Evolutionary conservation across 1,284 basidiomycete species (phyloP), one percentile per base, ranked within the genome.

Genomic region (Ceraceosorus guamensis): DNA sequence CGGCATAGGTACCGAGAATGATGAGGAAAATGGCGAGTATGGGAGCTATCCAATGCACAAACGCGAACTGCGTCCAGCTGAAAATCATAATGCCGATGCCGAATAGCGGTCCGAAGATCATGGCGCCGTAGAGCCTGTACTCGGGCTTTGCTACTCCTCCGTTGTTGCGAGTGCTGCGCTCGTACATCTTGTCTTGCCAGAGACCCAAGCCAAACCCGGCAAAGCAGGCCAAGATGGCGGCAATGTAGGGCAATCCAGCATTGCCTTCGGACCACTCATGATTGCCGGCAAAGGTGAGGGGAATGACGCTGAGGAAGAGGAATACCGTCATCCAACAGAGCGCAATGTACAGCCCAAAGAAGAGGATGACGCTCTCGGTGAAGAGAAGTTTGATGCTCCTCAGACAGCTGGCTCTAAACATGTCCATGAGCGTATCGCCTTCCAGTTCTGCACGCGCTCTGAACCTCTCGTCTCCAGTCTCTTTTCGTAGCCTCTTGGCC

Each of bases 211-310:
- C 70, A 55, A 64, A 74, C 2, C 70, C 73, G 52, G 75, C 41
- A 63, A 76, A 70, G 63, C 71, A 75, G 7, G 70, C 76, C 14
- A 67, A 49, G 41, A 65, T 46, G 37, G 73, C 68, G 10, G 70
- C 63, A 54, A 76, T 63, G 67, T 76, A 75, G 32, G 76, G 65
- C 6, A 77, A 62, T 37, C 76, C 76, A n/a, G 58, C 62, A 52
- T 71, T 73, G 13, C 76, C 76, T 39, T 70, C 71, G 37, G 60
- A 57, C 74, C 75, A 77, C 50, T 70, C 69, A 64, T 71, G 75
- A 53, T 74, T 75, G 37, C 68, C 67, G 39, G 66, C 61, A 64
- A 76, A 77, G 44, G 71, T 67, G 53, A 77, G 62, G 18, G 73
- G 71, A 48, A 76, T 76, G 32, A 68, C 75, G 2, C 66, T 56